A percentile compares a stretch with the other conserved stretches of the same genome.
phyloP scores from a whole-genome alignment of 1,139 yeast genomes.

The Diutina scorzettiae region DNA sequence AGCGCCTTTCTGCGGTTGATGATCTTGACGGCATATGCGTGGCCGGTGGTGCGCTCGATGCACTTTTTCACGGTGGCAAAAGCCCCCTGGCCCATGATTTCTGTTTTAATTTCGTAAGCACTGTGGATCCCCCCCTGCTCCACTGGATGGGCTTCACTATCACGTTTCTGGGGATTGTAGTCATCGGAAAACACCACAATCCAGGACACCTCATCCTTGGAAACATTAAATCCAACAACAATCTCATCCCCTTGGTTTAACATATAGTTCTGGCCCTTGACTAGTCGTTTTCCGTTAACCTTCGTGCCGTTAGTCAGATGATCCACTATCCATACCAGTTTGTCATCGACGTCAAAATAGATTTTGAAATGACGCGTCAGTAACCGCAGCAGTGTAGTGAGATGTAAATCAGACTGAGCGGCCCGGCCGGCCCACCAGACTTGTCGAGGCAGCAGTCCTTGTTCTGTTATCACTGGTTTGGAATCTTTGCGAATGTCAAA shows the following conservation, averaged over 20 bases:
- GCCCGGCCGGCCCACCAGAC: slow-evolving; percentile 78
- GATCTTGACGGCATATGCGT: slow-evolving; percentile 80
- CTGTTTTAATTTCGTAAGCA: slow-evolving; percentile 69
- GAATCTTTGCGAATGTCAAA: slow-evolving; percentile 24
- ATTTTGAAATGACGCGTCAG: slow-evolving; percentile 71
- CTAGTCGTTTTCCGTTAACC: slow-evolving; percentile 61
- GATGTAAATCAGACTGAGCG: slow-evolving; percentile 48
- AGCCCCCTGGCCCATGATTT: slow-evolving; percentile 90
- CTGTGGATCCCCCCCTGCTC: slow-evolving; percentile 42
- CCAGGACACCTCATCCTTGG: slow-evolving; percentile 52
- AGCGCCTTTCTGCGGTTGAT: slow-evolving; percentile 72
- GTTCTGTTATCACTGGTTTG: slow-evolving; percentile 9
- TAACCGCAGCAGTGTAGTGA: slow-evolving; percentile 53
- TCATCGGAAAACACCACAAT: slow-evolving; percentile 50
- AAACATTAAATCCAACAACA: slow-evolving; percentile 79
- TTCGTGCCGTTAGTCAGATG: slow-evolving; percentile 84
- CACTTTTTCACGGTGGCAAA: slow-evolving; percentile 93
- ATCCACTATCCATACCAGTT: slow-evolving; percentile 55
- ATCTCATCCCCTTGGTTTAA: slow-evolving; percentile 88
- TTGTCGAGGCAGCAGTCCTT: slow-evolving; percentile 15
- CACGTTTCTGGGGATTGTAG: slow-evolving; percentile 23
- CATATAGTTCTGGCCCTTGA: slow-evolving; percentile 72
- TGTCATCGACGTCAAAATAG: slow-evolving; percentile 44
- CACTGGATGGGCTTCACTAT: neutral
- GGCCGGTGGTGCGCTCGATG: slow-evolving; percentile 73